phyloP scores from a whole-genome alignment of 495 filamentous ascomycete species.

The Lasiosphaeriaceae sp. region DNA sequence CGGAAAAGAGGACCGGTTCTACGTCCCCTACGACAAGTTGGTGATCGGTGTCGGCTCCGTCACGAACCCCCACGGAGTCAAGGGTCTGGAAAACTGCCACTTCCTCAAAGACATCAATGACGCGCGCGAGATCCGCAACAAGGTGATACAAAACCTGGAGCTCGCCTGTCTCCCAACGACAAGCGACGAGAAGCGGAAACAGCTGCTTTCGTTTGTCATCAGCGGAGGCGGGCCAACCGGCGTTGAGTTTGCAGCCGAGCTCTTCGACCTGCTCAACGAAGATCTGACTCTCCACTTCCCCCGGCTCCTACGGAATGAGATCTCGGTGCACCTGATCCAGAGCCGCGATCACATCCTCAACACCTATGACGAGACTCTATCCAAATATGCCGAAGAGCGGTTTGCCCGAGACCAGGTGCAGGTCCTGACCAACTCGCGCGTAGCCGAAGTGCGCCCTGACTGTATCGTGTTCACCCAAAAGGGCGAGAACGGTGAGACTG shows the following conservation, averaged over 20 bases:
- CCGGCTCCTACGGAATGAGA: constrained; percentile 86
- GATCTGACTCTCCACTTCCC: constrained; percentile 83
- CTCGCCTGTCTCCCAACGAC: constrained; percentile 91
- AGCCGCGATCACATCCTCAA: constrained; percentile 92
- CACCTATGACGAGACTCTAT: constrained; percentile 95
- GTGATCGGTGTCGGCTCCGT: constrained; percentile 89
- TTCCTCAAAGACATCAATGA: constrained; percentile 94
- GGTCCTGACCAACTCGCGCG: constrained; percentile 84
- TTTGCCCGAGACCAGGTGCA: constrained; percentile 90
- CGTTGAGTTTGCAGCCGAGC: constrained; percentile 94
- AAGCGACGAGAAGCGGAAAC: constrained; percentile 78
- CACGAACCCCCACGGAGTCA: constrained; percentile 93
- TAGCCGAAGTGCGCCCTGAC: constrained; percentile 80
- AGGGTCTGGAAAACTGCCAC: constrained; percentile 89
- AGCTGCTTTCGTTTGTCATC: constrained; percentile 89
- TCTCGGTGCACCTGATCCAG: constrained; percentile 96
- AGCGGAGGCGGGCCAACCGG: constrained; percentile 95
- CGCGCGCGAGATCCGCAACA: constrained; percentile 81
- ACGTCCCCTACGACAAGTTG: constrained; percentile 98
- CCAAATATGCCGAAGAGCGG: constrained; percentile 83
- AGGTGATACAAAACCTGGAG: constrained; percentile 89
- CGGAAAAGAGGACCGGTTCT: constrained; percentile 74
- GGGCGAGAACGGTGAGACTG: constrained; percentile 60
- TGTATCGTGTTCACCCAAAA: constrained; percentile 86
- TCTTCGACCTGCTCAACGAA: constrained; percentile 95